Percentiles rank a stretch among this genome's conserved stretches.
Evolutionary conservation across 2,329 filamentous ascomycete species (phyloP).

Genomic region (Colletotrichum gloeosporioides): DNA sequence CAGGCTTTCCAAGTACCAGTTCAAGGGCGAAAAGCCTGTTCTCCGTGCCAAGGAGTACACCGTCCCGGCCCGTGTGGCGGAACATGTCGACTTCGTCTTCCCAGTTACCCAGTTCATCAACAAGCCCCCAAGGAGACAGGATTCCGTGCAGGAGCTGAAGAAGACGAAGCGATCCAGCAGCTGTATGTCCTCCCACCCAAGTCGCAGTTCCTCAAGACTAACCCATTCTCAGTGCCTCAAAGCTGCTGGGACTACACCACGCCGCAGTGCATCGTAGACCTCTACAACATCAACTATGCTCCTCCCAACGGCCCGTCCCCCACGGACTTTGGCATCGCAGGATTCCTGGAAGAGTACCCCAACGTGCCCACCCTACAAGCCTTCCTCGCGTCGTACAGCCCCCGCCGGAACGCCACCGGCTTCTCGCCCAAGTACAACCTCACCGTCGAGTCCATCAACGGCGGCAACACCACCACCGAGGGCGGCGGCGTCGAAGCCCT

Average conservation of each 20-base stretch:
- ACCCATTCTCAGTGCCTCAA: not conserved
- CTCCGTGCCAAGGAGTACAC: constrained; percentile 51
- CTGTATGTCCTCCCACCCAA: not conserved
- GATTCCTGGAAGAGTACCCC: constrained; percentile 5
- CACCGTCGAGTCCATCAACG: not conserved
- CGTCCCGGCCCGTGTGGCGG: constrained; percentile 43
- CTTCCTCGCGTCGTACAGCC: constrained; percentile 6
- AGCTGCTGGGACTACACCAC: constrained; percentile 29
- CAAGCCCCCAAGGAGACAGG: constrained; percentile 38
- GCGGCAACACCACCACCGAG: not conserved
- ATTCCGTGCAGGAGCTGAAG: constrained; percentile 23
- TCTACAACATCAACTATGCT: constrained; percentile 51
- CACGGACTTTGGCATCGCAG: constrained; percentile 2
- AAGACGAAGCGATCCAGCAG: not conserved
- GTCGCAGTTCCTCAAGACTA: not conserved
- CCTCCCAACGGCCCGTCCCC: not conserved
- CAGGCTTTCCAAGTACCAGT: constrained; percentile 46
- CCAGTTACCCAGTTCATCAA: constrained; percentile 54
- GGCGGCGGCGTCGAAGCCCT: not conserved
- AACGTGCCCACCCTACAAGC: not conserved
- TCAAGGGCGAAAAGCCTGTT: constrained; percentile 38
- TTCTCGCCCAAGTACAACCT: constrained; percentile 2
- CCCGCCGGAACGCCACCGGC: constrained; percentile 14
- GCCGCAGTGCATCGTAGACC: constrained; percentile 45
- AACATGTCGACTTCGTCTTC: constrained; percentile 50